Evolutionary conservation across 2,329 filamentous ascomycete species (phyloP), one percentile per base, ranked within the genome.

Genomic region (Neofusicoccum sp.): DNA sequence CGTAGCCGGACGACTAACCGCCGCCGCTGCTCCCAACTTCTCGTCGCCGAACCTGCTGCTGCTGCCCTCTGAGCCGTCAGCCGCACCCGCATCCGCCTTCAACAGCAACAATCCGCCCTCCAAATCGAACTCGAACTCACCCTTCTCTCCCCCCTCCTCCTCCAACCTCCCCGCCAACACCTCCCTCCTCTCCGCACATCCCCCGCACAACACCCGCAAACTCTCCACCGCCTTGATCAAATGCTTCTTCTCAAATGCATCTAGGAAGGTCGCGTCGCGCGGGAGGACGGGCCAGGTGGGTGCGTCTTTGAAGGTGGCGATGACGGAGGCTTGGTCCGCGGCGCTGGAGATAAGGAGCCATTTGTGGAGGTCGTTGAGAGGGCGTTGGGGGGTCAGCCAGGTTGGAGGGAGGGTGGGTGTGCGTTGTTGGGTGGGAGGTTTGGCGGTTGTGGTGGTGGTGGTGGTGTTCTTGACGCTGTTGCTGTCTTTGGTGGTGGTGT

Each of bases 361-460:
- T 28, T 56, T 56, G 51, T 56, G 51, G n/a, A 56, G 16, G 51
- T 56, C 38, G n/a, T 56, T 56, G 28, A 43, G 51, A 14, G 12
- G 6, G 16, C 31, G 43, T 5, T 3, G 7, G 9, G 51, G 9
- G 12, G 26, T 5, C 4, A 38, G 36, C 51, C 51, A 56, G n/a
- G 51, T 3, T 11, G 48, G 5, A 2, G 48, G 48, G 16, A 20
- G 33, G 24, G 3, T 3, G 6, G 38, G 51, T 7, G 49, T 20
- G 16, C 40, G 8, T 20, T 20, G 20, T 20, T 20, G 20, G n/a
- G 51, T 3, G 20, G 48, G 5, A 2, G 48, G 48, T 8, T 12
- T 33, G 24, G 3, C 4, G 6, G 38, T 36, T 8, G 49, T 20
- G 16, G 16, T 8, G 40, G n/a, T 38, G 12, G 1, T 14, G 20